These are phyloP conservation scores for Mycena crocata DNA, from an alignment of 768 basidiomycete genomes.

Conservation along the genomic window DNA sequence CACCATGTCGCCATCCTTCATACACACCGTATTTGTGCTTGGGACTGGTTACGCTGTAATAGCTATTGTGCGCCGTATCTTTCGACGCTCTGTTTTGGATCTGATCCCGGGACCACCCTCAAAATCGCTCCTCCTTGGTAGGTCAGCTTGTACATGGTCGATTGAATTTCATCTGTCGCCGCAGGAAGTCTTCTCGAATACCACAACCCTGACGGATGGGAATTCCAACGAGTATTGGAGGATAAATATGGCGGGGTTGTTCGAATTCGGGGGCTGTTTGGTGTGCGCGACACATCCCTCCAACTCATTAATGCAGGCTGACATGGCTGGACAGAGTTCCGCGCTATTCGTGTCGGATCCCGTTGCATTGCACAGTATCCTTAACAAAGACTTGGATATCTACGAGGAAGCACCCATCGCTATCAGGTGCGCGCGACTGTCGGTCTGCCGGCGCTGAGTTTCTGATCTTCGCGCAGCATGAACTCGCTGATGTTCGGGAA, in stretches of 20 bases:
- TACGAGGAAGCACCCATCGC: background rate
- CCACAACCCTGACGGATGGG: slow-evolving; percentile 1
- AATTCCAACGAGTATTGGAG: background rate
- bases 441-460: too few species aligned
- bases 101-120: background rate
- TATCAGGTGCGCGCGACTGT: background rate
- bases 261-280: background rate
- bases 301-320: background rate
- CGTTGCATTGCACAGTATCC: background rate
- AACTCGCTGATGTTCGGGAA: background rate
- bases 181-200: background rate
- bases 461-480: background rate
- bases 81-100: background rate
- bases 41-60: background rate
- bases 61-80: background rate
- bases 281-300: background rate
- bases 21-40: background rate
- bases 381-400: background rate
- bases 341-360: background rate
- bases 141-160: too few species aligned
- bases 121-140: background rate
- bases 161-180: too few species aligned
- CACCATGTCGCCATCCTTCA: background rate
- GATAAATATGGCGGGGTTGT: background rate
- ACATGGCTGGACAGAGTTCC: background rate